Conservation (phyloP, 768 basidiomycete genomes). For the Pulveroboletus sp. region DNA sequence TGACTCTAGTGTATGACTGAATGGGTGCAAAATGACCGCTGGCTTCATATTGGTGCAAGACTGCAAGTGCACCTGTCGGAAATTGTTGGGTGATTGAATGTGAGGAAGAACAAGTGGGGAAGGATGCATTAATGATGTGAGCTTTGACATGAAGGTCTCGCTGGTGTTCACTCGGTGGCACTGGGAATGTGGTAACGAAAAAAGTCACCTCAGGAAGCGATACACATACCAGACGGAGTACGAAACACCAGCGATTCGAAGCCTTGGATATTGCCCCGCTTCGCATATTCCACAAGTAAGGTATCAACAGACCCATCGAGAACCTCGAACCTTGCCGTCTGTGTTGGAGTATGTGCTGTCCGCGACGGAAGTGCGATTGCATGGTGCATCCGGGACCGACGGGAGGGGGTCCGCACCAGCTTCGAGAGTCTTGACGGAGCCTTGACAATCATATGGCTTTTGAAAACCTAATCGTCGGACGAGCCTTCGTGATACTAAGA, state of each 20-base stretch:
- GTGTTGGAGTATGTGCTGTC: not conserved
- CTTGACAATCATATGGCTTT: constrained; percentile 4
- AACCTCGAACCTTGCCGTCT: not conserved
- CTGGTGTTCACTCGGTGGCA: constrained; percentile 47
- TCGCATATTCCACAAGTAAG: constrained; percentile 48
- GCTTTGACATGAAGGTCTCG: constrained; percentile 71
- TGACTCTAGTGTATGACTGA: constrained; percentile 66
- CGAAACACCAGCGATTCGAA: constrained; percentile 43
- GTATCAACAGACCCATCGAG: constrained; percentile 40
- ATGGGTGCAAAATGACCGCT: constrained; percentile 62
- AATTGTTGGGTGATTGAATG: constrained; percentile 34
- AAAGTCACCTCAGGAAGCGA: not conserved
- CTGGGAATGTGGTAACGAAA: constrained; percentile 18
- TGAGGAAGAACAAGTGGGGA: constrained; percentile 18
- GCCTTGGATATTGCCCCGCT: constrained; percentile 38
- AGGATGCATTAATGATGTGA: constrained; percentile 37
- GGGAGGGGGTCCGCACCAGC: constrained; percentile 1
- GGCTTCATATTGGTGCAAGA: constrained; percentile 71
- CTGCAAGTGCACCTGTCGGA: constrained; percentile 56
- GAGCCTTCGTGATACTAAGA: not conserved
- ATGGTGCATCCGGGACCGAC: constrained; percentile 18
- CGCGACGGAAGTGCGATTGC: constrained; percentile 3
- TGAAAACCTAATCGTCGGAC: not conserved
- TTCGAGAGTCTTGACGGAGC: constrained; percentile 2
- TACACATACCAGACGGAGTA: constrained; percentile 40